Conservation (phyloP, 768 basidiomycete species). For the Psilocybe cubensis region DNA sequence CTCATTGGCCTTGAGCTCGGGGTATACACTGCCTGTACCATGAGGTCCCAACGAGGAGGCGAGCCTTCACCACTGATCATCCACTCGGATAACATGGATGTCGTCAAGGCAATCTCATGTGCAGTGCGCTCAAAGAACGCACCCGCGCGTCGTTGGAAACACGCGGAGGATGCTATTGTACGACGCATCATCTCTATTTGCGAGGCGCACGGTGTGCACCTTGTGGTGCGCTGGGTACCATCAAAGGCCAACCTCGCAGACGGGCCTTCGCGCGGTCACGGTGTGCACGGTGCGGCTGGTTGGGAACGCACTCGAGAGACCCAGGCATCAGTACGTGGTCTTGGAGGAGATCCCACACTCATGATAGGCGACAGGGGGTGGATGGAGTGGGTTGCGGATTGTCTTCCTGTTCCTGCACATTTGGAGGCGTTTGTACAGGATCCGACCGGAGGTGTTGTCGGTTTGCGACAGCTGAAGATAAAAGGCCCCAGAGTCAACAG, state of each 20-base stretch:
- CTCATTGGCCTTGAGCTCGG: constrained; percentile 44
- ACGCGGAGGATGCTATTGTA: constrained; percentile 29
- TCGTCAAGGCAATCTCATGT: constrained; percentile 24
- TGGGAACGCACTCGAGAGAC: not conserved
- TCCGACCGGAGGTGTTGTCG: not conserved
- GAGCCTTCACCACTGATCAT: constrained; percentile 21
- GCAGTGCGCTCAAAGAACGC: not conserved
- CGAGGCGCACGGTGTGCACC: constrained; percentile 21
- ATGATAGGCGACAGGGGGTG: not conserved
- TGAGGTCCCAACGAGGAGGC: constrained; percentile 16
- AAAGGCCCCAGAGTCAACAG: too few species aligned
- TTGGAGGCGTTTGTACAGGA: not conserved
- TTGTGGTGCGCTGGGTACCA: constrained; percentile 26
- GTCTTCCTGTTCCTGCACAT: not conserved
- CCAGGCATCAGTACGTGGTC: not conserved
- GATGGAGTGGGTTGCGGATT: not conserved
- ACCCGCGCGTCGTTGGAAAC: constrained; percentile 26
- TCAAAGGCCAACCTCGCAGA: constrained; percentile 28
- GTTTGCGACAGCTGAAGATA: too few species aligned
- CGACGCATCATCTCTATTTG: constrained; percentile 26
- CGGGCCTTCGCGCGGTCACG: constrained; percentile 22
- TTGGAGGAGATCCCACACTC: not conserved
- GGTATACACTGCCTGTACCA: constrained; percentile 25
- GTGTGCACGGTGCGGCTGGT: not conserved
- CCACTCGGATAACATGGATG: constrained; percentile 38